Evolutionary conservation across 768 basidiomycete genomes (phyloP), one percentile per base, ranked within the genome.

Genomic region (Amanita pallidorosea): DNA sequence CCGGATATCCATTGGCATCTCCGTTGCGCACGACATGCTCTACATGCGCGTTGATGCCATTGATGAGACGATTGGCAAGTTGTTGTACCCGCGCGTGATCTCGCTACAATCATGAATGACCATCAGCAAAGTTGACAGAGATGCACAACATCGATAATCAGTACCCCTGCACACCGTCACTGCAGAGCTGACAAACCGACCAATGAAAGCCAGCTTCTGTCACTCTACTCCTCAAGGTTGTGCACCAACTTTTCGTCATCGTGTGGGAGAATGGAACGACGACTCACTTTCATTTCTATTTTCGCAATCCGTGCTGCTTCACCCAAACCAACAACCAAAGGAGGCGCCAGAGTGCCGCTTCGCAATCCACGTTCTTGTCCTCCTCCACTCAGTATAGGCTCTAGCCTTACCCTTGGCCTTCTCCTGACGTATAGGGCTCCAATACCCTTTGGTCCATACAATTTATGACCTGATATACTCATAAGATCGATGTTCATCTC

Each of bases 391-490:
- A 99, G 68, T 57, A 99, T 87, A 1, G 96, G 96, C 62, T 98
- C 96, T 58, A 98, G 68, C 47, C 96, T 76, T 35, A 98, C 96
- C 54, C 96, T 74, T 7, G 96, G 96, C 60, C 93, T 69, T 60
- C 96, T 71, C 54, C 96, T 76, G 45, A 99, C 93, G 67, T 98
- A 99, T 5, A 87, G 85, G 15, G 90, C 93, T 36, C 96, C 96
- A 29, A 97, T 67, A 6, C 96, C 96, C 66, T 99, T 99, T 4
- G 96, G 96, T 2, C 96, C 96, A 65, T 99, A 99, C 3, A 99
- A 67, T 71, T 99, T 99, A 74, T 99, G 96, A 1, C 89, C 96
- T 7, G 90, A 93, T 44, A 99, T 90, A 57, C 88, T 91, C 83
- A 98, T 82, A 40, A 96, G 73, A 70, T 99, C 96, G 52, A 98